These are phyloP conservation scores for Elsinoe necatrix DNA, from an alignment of 2,329 filamentous ascomycete genomes.

Conservation along the genomic window DNA sequence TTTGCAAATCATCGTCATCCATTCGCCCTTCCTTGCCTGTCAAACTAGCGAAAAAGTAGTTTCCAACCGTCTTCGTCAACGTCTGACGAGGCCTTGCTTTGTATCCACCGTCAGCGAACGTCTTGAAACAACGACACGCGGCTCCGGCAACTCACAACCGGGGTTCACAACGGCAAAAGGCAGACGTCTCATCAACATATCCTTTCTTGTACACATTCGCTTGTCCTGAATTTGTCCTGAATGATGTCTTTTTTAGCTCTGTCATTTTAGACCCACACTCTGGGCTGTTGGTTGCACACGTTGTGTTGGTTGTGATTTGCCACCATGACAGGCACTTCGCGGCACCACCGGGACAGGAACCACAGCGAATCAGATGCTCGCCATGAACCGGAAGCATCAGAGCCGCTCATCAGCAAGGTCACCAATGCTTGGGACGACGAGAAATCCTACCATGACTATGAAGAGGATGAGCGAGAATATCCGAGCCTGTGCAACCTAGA, in stretches of 20 bases:
- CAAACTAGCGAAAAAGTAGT: neutral
- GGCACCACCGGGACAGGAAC: slow-evolving; percentile 3
- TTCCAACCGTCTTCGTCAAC: neutral
- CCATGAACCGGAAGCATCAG: slow-evolving; percentile 3
- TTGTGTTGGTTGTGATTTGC: neutral
- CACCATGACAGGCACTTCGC: neutral
- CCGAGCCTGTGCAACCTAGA: slow-evolving; percentile 28
- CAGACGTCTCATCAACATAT: slow-evolving; percentile 1
- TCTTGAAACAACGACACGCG: slow-evolving; percentile 7
- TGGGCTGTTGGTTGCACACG: neutral
- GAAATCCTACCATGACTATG: slow-evolving; percentile 14
- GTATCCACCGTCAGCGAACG: neutral
- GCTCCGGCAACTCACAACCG: slow-evolving; percentile 12
- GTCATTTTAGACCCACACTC: neutral
- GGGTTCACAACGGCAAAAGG: neutral
- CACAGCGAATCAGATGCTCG: slow-evolving; percentile 12
- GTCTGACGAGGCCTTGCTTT: neutral
- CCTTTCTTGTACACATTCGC: neutral
- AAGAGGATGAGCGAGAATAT: slow-evolving; percentile 17
- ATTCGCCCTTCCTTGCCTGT: neutral
- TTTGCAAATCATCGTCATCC: neutral
- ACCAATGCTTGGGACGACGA: slow-evolving; percentile 24
- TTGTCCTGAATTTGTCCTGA: slow-evolving; percentile 1
- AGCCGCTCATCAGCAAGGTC: slow-evolving; percentile 23
- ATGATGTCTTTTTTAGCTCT: neutral